phyloP scores from a whole-genome alignment of 768 basidiomycete genomes.

The Mycena polygramma region DNA sequence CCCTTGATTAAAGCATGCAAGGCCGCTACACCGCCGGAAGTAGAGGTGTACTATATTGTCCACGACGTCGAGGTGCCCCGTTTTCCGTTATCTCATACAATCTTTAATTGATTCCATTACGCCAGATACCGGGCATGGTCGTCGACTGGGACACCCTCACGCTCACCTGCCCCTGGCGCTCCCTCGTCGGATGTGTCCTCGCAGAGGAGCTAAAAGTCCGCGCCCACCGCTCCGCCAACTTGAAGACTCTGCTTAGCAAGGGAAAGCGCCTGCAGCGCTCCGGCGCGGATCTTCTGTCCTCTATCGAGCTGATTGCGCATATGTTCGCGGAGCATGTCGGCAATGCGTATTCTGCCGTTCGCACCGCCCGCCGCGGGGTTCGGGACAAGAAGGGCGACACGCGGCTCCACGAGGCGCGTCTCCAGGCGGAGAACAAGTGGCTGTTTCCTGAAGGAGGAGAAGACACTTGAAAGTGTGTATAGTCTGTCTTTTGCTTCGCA shows the following conservation, averaged over 20 bases:
- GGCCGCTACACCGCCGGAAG: constrained; percentile 18
- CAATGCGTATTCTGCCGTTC: constrained; percentile 23
- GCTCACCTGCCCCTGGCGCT: constrained; percentile 34
- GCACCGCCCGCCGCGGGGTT: constrained; percentile 14
- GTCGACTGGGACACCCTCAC: constrained; percentile 35
- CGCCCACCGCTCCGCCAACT: background rate
- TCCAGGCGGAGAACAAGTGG: too few species aligned
- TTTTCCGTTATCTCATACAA: background rate
- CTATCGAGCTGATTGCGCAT: background rate
- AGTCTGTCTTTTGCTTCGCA: too few species aligned
- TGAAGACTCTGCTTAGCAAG: constrained; percentile 8
- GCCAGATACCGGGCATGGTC: constrained; percentile 28
- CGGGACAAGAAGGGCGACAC: constrained; percentile 27
- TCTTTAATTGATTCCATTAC: background rate
- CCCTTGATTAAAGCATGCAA: constrained; percentile 17
- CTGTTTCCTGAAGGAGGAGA: too few species aligned
- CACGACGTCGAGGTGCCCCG: constrained; percentile 28
- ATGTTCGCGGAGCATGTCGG: background rate
- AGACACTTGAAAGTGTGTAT: too few species aligned
- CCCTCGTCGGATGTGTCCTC: constrained; percentile 25
- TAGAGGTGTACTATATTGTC: constrained; percentile 21
- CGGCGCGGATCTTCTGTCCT: background rate
- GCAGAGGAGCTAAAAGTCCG: constrained; percentile 32
- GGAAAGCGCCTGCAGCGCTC: constrained; percentile 13
- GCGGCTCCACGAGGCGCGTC: background rate